Evolutionary conservation across 139 green algal species (phyloP), one percentile per base, ranked within the genome.

Genomic region (Picochlorum sp.): DNA sequence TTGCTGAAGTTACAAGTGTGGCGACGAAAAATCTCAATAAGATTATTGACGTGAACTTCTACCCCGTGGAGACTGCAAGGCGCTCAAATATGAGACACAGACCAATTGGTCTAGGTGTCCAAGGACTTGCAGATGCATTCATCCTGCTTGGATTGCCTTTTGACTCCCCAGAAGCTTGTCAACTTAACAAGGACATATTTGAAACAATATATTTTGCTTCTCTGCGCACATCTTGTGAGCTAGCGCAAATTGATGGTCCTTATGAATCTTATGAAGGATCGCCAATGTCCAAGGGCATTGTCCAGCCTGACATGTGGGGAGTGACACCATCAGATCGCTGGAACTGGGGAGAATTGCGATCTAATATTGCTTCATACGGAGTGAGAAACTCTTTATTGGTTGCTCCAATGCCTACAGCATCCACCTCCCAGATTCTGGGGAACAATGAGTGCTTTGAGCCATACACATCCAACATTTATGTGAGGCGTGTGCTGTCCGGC

Each of bases 361-460:
- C 50, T 18, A 35, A 78, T 36, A 94, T 98, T 53, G 65, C 76
- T 0, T 14, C 74, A 39, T 61, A 95, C 58, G 92, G 92, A 30
- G 78, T 98, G 49, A 89, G 92, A 59, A 98, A 98, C 81, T 96
- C 86, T 25, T 80, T 98, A 67, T 82, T 98, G 55, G 61, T 98
- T 24, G 92, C 92, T 14, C 92, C 92, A 58, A 98, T 98, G 92
- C 92, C 92, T 45, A 98, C 92, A 6, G 92, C 92, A 35, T 90
- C 75, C 37, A 98, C 92, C 28, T 89, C 76, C 24, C 76, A 93
- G 71, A 90, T 93, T 45, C 64, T 93, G 31, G 85, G 85, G 55
- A 98, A 98, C 86, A 98, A 98, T 71, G 91, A 98, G 80, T 98
- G 89, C 81, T 96, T 97, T 59, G 91, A 97, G 81, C 90, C 90